Percentiles rank a stretch among this genome's conserved stretches.
Evolutionary conservation across 805 yeast species (phyloP).

Genomic region (Zygotorulaspora florentina): DNA sequence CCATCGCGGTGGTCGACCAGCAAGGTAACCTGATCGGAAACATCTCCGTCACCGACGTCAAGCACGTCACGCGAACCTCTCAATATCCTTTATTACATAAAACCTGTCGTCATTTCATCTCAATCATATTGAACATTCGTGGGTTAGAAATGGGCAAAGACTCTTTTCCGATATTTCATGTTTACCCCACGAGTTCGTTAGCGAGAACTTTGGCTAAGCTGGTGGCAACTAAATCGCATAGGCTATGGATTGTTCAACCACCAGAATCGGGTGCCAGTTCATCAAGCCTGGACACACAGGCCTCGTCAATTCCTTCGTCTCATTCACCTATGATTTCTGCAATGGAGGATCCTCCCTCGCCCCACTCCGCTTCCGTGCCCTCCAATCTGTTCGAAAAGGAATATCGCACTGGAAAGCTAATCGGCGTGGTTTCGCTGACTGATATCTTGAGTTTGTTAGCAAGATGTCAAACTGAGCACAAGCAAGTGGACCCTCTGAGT

Average conservation of each 20-base stretch:
- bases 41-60: conserved; percentile 91
- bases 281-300: conserved; percentile 13
- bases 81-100: conserved; percentile 78
- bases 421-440: conserved; percentile 89
- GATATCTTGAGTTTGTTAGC: conserved; percentile 84
- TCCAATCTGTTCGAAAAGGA: conserved; percentile 37
- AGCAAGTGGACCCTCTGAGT: conserved; percentile 76
- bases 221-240: conserved; percentile 91
- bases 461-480: conserved; percentile 49
- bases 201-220: conserved; percentile 90
- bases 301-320: conserved; percentile 16
- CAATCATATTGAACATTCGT: conserved; percentile 78
- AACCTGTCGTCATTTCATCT: conserved; percentile 81
- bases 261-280: conserved; percentile 34
- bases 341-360: conserved; percentile 21
- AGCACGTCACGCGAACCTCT: conserved; percentile 79
- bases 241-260: conserved; percentile 79
- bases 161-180: conserved; percentile 95
- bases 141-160: conserved; percentile 87
- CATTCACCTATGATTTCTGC: conserved; percentile 28
- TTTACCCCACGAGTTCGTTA: conserved; percentile 69
- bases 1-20: conserved; percentile 88
- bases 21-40: conserved; percentile 77
- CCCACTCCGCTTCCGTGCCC: conserved; percentile 18
- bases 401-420: conserved; percentile 71